Percentiles rank a stretch among this genome's conserved stretches.
These are phyloP conservation scores for Coffea humblotiana DNA, from an alignment of 305 asterid species.

Conservation along the genomic window DNA sequence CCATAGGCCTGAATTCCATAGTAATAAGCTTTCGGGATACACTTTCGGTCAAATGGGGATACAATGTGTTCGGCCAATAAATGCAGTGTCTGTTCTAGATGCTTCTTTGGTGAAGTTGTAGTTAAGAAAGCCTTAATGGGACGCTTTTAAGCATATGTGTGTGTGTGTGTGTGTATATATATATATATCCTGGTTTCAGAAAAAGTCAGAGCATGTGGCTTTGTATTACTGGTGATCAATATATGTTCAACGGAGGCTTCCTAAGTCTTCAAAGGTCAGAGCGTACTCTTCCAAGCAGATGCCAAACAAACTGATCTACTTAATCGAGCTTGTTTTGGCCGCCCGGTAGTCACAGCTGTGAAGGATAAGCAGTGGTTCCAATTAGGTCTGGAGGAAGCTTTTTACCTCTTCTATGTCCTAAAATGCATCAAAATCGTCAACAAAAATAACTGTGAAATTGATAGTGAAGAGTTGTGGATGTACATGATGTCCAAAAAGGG, in stretches of 20 bases:
- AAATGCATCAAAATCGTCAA: conserved; percentile 56
- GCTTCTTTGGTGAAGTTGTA: background rate
- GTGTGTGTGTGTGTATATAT: too few relatives aligned
- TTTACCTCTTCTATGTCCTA: conserved; percentile 42
- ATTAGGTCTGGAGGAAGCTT: conserved; percentile 65
- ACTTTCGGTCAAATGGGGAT: too few relatives aligned
- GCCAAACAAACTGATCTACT: conserved; percentile 56
- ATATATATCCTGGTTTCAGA: too few relatives aligned
- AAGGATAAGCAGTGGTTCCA: conserved; percentile 72
- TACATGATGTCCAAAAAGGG: conserved; percentile 38
- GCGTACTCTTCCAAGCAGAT: conserved; percentile 54
- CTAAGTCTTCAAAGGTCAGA: background rate
- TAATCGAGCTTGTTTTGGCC: conserved; percentile 62
- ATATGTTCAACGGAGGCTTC: too few relatives aligned
- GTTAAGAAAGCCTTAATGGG: background rate
- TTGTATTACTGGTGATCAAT: too few relatives aligned
- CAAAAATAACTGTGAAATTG: conserved; percentile 27
- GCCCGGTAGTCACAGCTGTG: conserved; percentile 47
- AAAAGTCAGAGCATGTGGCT: too few relatives aligned
- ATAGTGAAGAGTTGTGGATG: conserved; percentile 52
- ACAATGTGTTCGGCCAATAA: too few relatives aligned
- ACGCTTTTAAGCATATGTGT: background rate
- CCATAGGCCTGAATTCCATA: too few relatives aligned
- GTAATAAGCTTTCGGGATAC: too few relatives aligned
- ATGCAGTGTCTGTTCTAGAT: too few relatives aligned